Conservation (phyloP, 2,329 filamentous ascomycete genomes). For the Chaetoscypha palmicola region DNA sequence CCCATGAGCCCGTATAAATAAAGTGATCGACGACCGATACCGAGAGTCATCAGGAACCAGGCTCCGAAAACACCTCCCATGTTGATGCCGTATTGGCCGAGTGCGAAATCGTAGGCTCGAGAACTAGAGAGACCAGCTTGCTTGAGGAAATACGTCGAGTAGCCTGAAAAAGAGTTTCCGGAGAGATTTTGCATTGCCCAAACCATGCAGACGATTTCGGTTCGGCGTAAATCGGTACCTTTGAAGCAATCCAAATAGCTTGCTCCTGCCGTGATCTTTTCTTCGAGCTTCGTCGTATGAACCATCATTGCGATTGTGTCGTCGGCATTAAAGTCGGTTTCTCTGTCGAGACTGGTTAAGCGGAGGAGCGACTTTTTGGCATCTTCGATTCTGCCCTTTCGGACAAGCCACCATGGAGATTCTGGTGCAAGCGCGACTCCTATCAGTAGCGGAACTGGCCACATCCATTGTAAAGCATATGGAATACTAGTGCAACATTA, state of each 20-base stretch:
- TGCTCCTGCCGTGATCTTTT: conserved; percentile 37
- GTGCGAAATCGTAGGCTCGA: conserved; percentile 48
- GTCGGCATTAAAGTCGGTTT: conserved; percentile 37
- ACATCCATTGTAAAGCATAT: conserved; percentile 47
- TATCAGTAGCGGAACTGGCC: conserved; percentile 42
- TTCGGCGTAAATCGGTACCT: conserved; percentile 43
- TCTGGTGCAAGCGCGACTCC: conserved; percentile 42
- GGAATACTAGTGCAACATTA: conserved; percentile 32
- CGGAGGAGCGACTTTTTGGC: conserved; percentile 35
- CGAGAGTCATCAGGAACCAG: conserved; percentile 40
- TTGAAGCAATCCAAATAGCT: conserved; percentile 46
- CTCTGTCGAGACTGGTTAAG: conserved; percentile 34
- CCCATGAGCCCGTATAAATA: conserved; percentile 43
- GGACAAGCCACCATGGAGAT: conserved; percentile 45
- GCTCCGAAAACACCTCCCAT: conserved; percentile 47
- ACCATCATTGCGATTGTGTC: conserved; percentile 48
- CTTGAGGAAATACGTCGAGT: conserved; percentile 55
- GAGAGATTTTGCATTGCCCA: conserved; percentile 60
- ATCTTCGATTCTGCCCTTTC: conserved; percentile 38
- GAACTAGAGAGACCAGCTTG: conserved; percentile 45
- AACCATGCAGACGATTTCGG: conserved; percentile 51
- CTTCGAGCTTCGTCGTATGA: conserved; percentile 51
- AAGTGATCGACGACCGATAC: conserved; percentile 45
- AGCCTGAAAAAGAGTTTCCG: conserved; percentile 58
- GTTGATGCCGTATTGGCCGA: conserved; percentile 43